Base-by-base conservation (phyloP, 495 filamentous ascomycete species). In the Tetracladium setigerum region DNA sequence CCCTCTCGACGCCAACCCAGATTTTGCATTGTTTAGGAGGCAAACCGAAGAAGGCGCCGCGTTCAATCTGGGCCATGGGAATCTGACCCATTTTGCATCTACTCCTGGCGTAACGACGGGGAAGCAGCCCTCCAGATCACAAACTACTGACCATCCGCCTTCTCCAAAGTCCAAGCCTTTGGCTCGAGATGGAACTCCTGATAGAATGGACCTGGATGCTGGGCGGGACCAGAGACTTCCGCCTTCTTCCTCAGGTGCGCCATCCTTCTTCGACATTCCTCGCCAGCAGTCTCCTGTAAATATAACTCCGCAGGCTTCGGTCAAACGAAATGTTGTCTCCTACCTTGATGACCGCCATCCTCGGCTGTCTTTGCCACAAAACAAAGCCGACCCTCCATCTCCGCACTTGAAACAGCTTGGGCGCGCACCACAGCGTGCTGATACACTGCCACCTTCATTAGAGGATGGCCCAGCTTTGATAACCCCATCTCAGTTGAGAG, bases 21-120 rank as follows among this genome's bases (percentile, higher is more conserved):
- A 84, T n/a, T 86, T 84, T 46, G 86, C 90, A 47, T 81, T 82
- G 5, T 85, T 95, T 56, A 68, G 77, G 43, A 75, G 74, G 42
- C 84, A 87, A 56, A 73, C 80, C 9, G 84, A 88, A 57, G 67
- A 72, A 16, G 78, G 81, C 52, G 67, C 68, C 16, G 62, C 60
- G 11, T 85, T 79, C 59, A 81, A 55, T 44, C 62, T 78, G 38
- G 73, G 71, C 37, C 53, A 63, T 47, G 62, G 63, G 8, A 60
- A 57, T 32, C 51, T 67, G 10, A 56, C 57, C 1, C 67, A 74
- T 46, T 69, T 83, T 46, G 59, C 60, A 10, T 52, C 52, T 19
- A 54, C 55, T 22, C 52, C 58, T 8, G 22, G 22, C 3, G 2
- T 14, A 6, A 38, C n/a, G 35, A 38, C 35, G 2, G 35, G n/a